Conservation (phyloP, 495 filamentous ascomycete species). For the Penicillium argentinense region DNA sequence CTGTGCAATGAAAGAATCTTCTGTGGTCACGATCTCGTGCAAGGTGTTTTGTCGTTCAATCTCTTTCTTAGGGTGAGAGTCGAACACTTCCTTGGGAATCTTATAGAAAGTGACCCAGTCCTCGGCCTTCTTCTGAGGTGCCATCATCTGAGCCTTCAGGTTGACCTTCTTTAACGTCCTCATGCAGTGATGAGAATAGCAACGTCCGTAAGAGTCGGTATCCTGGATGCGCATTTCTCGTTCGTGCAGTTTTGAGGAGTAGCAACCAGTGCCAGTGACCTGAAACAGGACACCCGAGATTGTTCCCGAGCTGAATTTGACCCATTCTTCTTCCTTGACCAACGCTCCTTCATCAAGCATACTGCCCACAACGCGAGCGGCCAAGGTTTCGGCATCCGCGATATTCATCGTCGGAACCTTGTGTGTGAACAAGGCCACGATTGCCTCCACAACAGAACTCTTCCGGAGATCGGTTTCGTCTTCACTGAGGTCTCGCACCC, state of each 20-base stretch:
- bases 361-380: conserved; percentile 71
- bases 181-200: conserved; percentile 93
- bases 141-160: conserved; percentile 66
- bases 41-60: conserved; percentile 90
- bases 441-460: conserved; percentile 77
- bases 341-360: conserved; percentile 81
- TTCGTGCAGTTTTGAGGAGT: conserved; percentile 78
- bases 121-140: conserved; percentile 64
- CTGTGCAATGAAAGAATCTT: conserved; percentile 86
- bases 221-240: conserved; percentile 75
- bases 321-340: conserved; percentile 94
- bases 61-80: conserved; percentile 75
- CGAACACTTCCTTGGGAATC: conserved; percentile 71
- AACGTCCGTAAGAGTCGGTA: conserved; percentile 63
- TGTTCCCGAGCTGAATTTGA: conserved; percentile 76
- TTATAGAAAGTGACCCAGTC: conserved; percentile 95
- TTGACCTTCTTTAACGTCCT: conserved; percentile 94
- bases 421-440: conserved; percentile 88
- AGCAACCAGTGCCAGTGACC: conserved; percentile 90
- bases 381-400: conserved; percentile 89
- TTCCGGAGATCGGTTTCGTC: conserved; percentile 80
- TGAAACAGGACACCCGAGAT: conserved; percentile 91
- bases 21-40: conserved; percentile 93
- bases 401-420: conserved; percentile 99
- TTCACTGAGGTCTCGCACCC: conserved; percentile 86